Conservation (phyloP, 805 yeast species). For the Lipomyces chichibuensis region DNA sequence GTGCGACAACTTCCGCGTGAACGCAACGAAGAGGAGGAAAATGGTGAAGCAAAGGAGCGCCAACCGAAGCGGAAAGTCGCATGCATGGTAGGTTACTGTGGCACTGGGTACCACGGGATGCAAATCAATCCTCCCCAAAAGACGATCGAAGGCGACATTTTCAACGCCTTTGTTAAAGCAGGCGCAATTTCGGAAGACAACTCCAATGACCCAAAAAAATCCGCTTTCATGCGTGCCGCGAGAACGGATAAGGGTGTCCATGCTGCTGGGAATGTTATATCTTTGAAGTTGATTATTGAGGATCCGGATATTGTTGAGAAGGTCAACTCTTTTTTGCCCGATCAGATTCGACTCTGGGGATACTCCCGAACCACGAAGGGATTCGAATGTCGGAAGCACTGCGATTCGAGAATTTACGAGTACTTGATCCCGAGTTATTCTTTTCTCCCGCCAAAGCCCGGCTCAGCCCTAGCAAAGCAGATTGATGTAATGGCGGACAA, state of each 20-base stretch:
- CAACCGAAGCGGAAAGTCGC: conserved; percentile 83
- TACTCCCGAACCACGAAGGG: conserved; percentile 83
- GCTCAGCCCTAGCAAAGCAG: conserved; percentile 56
- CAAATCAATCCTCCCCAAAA: conserved; percentile 80
- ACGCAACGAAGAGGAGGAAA: conserved; percentile 7
- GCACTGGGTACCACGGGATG: conserved; percentile 96
- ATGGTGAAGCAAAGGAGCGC: conserved; percentile 36
- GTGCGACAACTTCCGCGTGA: conserved; percentile 8
- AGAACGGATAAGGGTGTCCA: conserved; percentile 96
- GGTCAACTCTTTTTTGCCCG: conserved; percentile 78
- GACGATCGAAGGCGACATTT: conserved; percentile 89
- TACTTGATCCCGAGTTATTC: conserved; percentile 91
- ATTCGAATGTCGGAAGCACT: conserved; percentile 93
- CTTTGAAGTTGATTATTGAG: conserved; percentile 80
- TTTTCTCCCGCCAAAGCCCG: conserved; percentile 86
- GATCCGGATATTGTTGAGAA: conserved; percentile 72
- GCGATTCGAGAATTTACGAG: conserved; percentile 94
- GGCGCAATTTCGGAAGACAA: conserved; percentile 89
- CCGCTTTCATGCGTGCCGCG: conserved; percentile 65
- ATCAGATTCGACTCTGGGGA: conserved; percentile 91
- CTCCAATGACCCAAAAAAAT: conserved; percentile 83
- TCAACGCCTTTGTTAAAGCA: conserved; percentile 77
- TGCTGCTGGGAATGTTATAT: conserved; percentile 92
- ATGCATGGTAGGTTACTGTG: conserved; percentile 89
- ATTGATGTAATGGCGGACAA: conserved; percentile 10